Conservation (phyloP, 2,329 filamentous ascomycete species). For the Trichoderma sp. region DNA sequence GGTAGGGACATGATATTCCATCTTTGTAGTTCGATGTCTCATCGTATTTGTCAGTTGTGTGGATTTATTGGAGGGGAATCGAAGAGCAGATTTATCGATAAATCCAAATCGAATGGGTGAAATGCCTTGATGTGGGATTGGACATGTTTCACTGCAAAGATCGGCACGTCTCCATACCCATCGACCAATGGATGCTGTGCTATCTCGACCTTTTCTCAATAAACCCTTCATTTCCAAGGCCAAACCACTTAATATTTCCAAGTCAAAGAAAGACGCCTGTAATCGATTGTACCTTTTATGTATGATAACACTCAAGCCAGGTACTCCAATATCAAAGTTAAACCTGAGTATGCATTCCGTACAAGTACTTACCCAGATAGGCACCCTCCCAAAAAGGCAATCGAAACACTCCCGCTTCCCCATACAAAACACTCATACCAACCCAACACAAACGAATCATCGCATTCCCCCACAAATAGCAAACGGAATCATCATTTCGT, state of each 20-base stretch:
- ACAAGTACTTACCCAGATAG: too few species aligned
- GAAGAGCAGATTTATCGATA: too few species aligned
- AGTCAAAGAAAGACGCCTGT: too few species aligned
- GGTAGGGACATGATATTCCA: not conserved
- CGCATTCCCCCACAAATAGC: not conserved
- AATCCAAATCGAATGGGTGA: not conserved
- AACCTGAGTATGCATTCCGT: too few species aligned
- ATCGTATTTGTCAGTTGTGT: not conserved
- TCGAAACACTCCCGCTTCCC: too few species aligned
- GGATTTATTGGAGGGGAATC: not conserved
- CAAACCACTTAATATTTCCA: not conserved
- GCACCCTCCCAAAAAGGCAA: too few species aligned
- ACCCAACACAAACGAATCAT: not conserved
- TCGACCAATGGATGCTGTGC: not conserved
- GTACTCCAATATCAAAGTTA: too few species aligned
- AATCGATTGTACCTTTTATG: too few species aligned
- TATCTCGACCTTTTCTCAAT: not conserved
- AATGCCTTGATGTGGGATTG: not conserved
- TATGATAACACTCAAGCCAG: too few species aligned
- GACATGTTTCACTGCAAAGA: not conserved
- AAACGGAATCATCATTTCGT: not conserved
- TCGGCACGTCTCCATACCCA: not conserved
- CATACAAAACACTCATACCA: too few species aligned
- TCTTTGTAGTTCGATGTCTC: not conserved
- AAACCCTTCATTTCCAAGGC: too few species aligned